phyloP scores from a whole-genome alignment of 116 monocot species.

The Zostera marina region DNA sequence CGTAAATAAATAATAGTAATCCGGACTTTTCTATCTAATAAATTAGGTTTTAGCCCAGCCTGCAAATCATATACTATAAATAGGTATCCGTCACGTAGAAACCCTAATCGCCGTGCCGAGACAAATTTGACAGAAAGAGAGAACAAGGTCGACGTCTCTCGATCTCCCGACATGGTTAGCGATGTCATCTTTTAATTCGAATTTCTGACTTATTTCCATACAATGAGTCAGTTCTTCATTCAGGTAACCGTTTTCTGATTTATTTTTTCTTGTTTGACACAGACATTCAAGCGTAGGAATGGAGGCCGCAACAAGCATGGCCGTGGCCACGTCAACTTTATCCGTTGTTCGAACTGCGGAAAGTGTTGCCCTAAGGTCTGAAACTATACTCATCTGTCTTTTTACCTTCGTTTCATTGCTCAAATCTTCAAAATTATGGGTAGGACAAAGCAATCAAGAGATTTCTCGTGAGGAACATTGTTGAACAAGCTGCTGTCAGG shows the following conservation, averaged over 20 bases:
- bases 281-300: constrained; percentile 62
- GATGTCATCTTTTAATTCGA: too few relatives aligned
- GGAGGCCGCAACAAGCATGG: constrained; percentile 68
- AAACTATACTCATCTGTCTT: neutral
- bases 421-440: neutral
- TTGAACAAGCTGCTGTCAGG: constrained; percentile 44
- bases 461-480: constrained; percentile 60
- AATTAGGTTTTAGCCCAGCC: too few relatives aligned
- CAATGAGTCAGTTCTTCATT: neutral
- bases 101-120: too few relatives aligned
- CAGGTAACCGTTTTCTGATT: neutral
- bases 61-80: too few relatives aligned
- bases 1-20: too few relatives aligned
- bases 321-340: constrained; percentile 48
- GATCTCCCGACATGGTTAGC: too few relatives aligned
- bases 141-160: too few relatives aligned
- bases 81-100: too few relatives aligned
- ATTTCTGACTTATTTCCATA: neutral
- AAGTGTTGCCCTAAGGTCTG: constrained; percentile 48
- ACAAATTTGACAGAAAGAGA: too few relatives aligned
- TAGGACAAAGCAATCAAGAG: constrained; percentile 71
- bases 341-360: constrained; percentile 58
- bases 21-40: too few relatives aligned
- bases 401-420: neutral
- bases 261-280: neutral